A percentile compares a stretch with the other conserved stretches of the same genome.
Evolutionary conservation across 2,329 filamentous ascomycete species (phyloP).

Genomic region (Pseudogymnoascus sp.): DNA sequence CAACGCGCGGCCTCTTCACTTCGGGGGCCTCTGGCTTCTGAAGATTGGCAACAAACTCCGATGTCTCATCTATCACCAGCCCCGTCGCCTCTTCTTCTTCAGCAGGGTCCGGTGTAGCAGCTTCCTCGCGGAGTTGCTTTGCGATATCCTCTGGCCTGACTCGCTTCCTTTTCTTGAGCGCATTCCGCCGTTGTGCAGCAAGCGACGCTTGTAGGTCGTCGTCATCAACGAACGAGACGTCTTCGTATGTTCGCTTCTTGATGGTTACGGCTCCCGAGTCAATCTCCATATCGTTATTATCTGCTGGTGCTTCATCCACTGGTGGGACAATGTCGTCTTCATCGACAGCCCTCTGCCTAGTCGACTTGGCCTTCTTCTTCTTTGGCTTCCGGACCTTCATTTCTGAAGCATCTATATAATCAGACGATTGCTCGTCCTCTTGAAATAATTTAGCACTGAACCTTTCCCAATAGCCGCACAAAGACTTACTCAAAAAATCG

Average conservation of each 20-base stretch:
- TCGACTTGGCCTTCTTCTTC: constrained; percentile 77
- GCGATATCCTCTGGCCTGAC: constrained; percentile 79
- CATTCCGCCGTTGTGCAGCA: constrained; percentile 70
- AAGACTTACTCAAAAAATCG: constrained; percentile 51
- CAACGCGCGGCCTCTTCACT: constrained; percentile 31
- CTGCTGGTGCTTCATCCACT: constrained; percentile 25
- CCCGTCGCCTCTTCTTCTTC: constrained; percentile 45
- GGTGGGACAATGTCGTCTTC: constrained; percentile 49
- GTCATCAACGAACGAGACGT: constrained; percentile 73
- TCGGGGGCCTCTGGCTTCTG: constrained; percentile 56
- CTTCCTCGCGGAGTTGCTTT: constrained; percentile 63
- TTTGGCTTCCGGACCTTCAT: constrained; percentile 93
- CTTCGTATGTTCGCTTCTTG: constrained; percentile 57
- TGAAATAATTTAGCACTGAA: constrained; percentile 25
- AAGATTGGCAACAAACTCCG: constrained; percentile 84
- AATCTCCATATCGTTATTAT: constrained; percentile 61
- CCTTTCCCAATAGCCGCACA: neutral
- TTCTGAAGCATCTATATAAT: constrained; percentile 79
- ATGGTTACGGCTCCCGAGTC: constrained; percentile 46
- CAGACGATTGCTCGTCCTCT: constrained; percentile 62
- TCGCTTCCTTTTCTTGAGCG: constrained; percentile 87
- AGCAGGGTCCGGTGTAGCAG: constrained; percentile 38
- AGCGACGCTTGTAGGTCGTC: constrained; percentile 85
- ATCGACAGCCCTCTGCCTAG: constrained; percentile 58
- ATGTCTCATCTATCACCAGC: constrained; percentile 89